Evolutionary conservation across 768 basidiomycete species (phyloP), one percentile per base, ranked within the genome.

Genomic region (Phlebiopsis gigantea): DNA sequence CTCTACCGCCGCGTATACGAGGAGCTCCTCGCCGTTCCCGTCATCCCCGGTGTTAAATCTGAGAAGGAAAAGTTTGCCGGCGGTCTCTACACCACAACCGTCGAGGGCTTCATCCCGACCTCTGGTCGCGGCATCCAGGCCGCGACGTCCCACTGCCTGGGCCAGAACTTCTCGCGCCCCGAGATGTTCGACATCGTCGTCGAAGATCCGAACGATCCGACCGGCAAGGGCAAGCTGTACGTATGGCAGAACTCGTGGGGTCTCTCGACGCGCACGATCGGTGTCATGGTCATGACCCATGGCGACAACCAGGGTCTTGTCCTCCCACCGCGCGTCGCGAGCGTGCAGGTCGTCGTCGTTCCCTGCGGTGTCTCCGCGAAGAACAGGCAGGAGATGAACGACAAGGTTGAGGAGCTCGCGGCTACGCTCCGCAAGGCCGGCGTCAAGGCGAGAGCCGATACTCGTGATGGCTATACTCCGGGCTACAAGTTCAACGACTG

Each of bases 211-310:
- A 85, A 82, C 47, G 88, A 88, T 64, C 76, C 82, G 6, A 79
- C 78, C 1, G 79, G 79, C 21, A 77, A 81, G 64, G 77, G 78
- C 54, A 94, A 94, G 77, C 71, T 81, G 0, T 86, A 87, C 61
- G 94, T 93, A 10, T 98, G 94, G 93, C 96, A 98, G 73, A 99
- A 98, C 74, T 95, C 92, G 30, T 98, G 97, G 97, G 97, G 97
- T 66, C 75, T 98, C 53, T 92, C 90, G 46, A 98, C 96, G n/a
- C 80, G 97, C 56, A 83, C 90, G 25, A 93, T 99, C 65, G 97
- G 97, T 67, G 91, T 98, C 56, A 98, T 98, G 96, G 94, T 97
- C 64, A 99, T 99, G 97, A 85, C 92, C 5, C 96, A 99, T 68
- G 95, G 96, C 30, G 97, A 99, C 71, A 93, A 99, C 70, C 91